Percentiles rank a stretch among this genome's conserved stretches.
These are phyloP conservation scores for Dactylellina drechsleri DNA, from an alignment of 2,329 filamentous ascomycete species.

Conservation along the genomic window DNA sequence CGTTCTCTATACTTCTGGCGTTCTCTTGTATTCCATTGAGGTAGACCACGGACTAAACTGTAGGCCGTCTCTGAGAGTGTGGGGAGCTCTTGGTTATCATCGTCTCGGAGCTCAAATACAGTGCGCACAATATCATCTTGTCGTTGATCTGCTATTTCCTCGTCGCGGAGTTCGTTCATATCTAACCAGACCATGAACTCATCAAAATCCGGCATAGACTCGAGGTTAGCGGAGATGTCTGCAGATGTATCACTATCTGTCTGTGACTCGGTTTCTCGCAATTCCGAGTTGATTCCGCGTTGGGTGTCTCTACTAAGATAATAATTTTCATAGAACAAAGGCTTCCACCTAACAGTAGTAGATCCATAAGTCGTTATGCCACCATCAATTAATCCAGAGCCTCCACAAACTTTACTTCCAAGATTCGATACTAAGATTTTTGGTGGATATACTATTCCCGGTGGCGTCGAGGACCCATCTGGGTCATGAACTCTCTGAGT, in stretches of 20 bases:
- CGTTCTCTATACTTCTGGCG: no score
- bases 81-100: neutral
- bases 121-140: no score
- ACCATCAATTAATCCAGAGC: neutral
- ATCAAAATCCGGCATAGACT: conserved; percentile 1
- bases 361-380: neutral
- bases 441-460: neutral
- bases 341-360: neutral
- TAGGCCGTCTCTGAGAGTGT: no score
- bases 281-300: neutral
- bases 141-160: neutral
- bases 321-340: neutral
- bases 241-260: neutral
- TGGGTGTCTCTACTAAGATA: neutral
- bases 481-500: neutral
- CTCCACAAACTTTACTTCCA: neutral
- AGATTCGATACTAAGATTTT: neutral
- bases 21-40: no score
- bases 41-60: no score
- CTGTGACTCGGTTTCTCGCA: neutral
- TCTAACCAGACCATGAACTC: conserved; percentile 11
- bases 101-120: no score
- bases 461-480: neutral
- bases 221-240: no score
- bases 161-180: neutral